These are phyloP conservation scores for Aspergillus hiratsukae DNA, from an alignment of 2,329 filamentous ascomycete genomes.

Conservation along the genomic window DNA sequence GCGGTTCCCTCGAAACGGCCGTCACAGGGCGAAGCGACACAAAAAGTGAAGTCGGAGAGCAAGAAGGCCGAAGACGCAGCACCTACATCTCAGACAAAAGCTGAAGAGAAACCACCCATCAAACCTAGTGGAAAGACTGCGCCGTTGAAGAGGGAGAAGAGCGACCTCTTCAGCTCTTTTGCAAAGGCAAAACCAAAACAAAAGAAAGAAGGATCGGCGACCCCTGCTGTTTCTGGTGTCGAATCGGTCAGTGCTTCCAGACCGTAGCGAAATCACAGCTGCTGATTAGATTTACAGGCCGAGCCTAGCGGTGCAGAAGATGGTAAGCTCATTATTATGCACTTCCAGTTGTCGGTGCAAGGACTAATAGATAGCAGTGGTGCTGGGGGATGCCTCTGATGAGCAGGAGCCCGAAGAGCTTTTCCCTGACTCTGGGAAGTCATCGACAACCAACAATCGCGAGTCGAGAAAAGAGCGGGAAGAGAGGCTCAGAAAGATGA, in stretches of 20 bases:
- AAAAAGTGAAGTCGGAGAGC: constrained; percentile 19
- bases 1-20: constrained; percentile 39
- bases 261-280: constrained; percentile 3
- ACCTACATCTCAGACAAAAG: constrained; percentile 14
- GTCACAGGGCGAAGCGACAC: constrained; percentile 22
- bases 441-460: constrained; percentile 33
- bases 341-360: neutral
- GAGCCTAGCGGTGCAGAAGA: constrained; percentile 45
- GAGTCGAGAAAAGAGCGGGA: constrained; percentile 59
- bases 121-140: constrained; percentile 37
- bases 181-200: constrained; percentile 63
- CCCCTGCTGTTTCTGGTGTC: constrained; percentile 27
- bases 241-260: constrained; percentile 33
- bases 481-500: constrained; percentile 66
- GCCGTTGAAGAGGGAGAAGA: constrained; percentile 55
- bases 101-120: constrained; percentile 28
- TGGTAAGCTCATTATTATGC: constrained; percentile 32
- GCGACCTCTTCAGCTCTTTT: constrained; percentile 74
- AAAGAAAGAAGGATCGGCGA: constrained; percentile 41
- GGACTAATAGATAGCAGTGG: constrained; percentile 34
- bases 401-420: constrained; percentile 52
- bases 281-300: constrained; percentile 11
- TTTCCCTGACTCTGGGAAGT: constrained; percentile 39
- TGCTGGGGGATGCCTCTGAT: constrained; percentile 52
- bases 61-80: constrained; percentile 18